Base-by-base conservation (phyloP, 495 filamentous ascomycete species). In the Tricharina praecox region DNA sequence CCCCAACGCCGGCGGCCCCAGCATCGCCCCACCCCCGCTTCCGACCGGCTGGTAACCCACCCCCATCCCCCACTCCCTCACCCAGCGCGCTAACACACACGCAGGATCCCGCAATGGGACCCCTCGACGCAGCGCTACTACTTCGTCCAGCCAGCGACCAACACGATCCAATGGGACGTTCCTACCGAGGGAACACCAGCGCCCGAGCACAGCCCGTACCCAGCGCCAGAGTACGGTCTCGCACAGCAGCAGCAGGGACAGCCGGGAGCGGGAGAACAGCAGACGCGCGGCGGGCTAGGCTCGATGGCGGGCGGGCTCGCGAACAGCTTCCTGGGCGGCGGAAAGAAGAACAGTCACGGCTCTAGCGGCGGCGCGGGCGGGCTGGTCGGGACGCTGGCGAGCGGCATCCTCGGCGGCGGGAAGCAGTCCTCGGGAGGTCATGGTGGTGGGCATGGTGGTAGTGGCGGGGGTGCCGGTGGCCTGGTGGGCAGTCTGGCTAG, bases 91-190 rank as follows among this genome's bases (percentile, higher is more conserved):
- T 52, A 42, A 53, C 23, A 47, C 41, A 18, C 24, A 20, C 28
- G 25, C 30, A 75, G 71, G 71, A 81, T 86, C 50, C 78, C 82
- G 16, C 82, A 88, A 63, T 86, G 82, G 81, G 82, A 88, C 59
- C 78, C 75, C 40, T 59, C 68, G 36, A 75, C 71, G 43, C 73
- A 74, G 36, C 77, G 79, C 58, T 88, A 85, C 64, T 88, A 88
- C 61, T 88, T 72, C 58, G 82, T 88, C 24, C 78, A 85, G 53
- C 67, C 82, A 30, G 72, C 77, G 34, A 86, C 79, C 2, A 81
- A 79, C 19, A 67, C 75, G 21, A 82, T 78, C 36, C 79, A 81
- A 63, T 88, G 82, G 82, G 78, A 85, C 2, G 70, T 79, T 11
- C 82, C 82, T 19, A 82, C 76, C 16, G 67, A 78, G 18, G n/a